Conservation (phyloP, 768 basidiomycete genomes). For the Leucocoprinus leucothites region DNA sequence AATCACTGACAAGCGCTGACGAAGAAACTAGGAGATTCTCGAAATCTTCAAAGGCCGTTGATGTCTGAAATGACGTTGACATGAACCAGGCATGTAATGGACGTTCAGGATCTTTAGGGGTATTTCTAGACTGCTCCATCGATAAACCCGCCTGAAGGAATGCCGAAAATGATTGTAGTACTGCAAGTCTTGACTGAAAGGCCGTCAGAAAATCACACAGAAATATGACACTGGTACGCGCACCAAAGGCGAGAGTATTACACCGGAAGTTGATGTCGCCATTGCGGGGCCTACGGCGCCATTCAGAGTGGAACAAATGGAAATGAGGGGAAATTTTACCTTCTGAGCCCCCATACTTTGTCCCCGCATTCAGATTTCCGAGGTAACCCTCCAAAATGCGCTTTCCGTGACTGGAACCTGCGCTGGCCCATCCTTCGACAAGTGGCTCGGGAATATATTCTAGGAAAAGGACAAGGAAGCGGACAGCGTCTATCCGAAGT, state of each 20-base stretch:
- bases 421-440: slow-evolving; percentile 63
- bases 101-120: not conserved
- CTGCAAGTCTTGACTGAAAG: slow-evolving; percentile 71
- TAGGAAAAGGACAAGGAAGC: slow-evolving; percentile 73
- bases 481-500: slow-evolving; percentile 86
- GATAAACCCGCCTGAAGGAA: slow-evolving; percentile 42
- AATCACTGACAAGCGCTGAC: not conserved
- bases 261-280: slow-evolving; percentile 62
- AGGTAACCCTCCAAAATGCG: slow-evolving; percentile 79
- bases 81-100: slow-evolving; percentile 61
- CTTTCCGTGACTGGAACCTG: slow-evolving; percentile 48
- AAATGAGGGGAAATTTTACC: slow-evolving; percentile 32
- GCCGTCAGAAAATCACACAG: slow-evolving; percentile 4
- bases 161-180: slow-evolving; percentile 65
- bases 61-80: slow-evolving; percentile 51
- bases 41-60: slow-evolving; percentile 51
- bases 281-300: slow-evolving; percentile 30
- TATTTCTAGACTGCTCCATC: not conserved
- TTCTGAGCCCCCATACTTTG: slow-evolving; percentile 54
- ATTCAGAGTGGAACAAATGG: not conserved
- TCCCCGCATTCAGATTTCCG: slow-evolving; percentile 70
- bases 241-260: slow-evolving; percentile 64
- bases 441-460: slow-evolving; percentile 66
- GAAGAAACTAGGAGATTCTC: slow-evolving; percentile 39
- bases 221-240: slow-evolving; percentile 18